phyloP scores from a whole-genome alignment of 441 rosid genomes.

The Francoa sonchifolia region DNA sequence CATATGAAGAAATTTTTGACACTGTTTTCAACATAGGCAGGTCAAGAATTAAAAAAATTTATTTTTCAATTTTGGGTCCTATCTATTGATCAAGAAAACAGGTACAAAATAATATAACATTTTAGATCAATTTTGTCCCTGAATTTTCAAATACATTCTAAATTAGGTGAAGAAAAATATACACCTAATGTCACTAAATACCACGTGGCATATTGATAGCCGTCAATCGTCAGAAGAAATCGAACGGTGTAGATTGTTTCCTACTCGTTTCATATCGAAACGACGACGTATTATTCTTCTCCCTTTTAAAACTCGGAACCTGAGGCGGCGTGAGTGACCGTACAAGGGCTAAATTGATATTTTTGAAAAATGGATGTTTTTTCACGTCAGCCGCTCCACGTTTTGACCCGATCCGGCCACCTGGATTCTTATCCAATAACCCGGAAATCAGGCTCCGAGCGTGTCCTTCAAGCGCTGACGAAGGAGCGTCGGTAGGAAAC shows the following conservation, averaged over 20 bases:
- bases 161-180: no score
- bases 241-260: slow-evolving; percentile 35
- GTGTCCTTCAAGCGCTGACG: slow-evolving; percentile 26
- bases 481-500: slow-evolving; percentile 41
- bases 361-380: slow-evolving; percentile 55
- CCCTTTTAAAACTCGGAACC: slow-evolving; percentile 33
- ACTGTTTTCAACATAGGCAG: no score
- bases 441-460: slow-evolving; percentile 46
- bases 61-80: no score
- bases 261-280: slow-evolving; percentile 15
- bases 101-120: no score
- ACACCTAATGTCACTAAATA: no score
- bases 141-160: no score
- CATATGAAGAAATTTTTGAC: no score
- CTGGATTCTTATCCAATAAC: slow-evolving; percentile 46
- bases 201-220: no score
- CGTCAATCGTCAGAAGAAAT: slow-evolving; percentile 52
- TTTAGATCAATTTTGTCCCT: no score
- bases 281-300: slow-evolving; percentile 27
- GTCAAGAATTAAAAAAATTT: no score
- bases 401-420: slow-evolving; percentile 39
- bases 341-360: slow-evolving; percentile 64
- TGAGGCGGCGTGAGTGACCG: slow-evolving; percentile 64
- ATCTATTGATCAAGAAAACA: no score
- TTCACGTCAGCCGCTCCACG: slow-evolving; percentile 69